These are phyloP conservation scores for Eragrostis nindensis DNA, from an alignment of 176 grass and related monocot species.

Conservation along the genomic window DNA sequence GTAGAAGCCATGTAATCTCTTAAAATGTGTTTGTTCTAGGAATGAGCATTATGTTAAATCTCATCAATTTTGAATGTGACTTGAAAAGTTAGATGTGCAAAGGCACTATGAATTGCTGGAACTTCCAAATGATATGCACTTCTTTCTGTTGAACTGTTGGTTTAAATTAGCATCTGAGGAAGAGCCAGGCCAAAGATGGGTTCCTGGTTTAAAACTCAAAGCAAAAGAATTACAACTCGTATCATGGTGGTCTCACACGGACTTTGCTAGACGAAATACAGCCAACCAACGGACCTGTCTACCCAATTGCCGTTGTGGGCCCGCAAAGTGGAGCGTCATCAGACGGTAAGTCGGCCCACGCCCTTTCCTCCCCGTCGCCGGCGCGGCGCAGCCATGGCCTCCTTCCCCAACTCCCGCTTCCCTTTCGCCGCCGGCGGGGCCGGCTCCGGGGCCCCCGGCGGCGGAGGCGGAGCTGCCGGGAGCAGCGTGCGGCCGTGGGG, in stretches of 20 bases:
- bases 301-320: neutral
- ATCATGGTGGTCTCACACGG: too few relatives aligned
- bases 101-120: neutral
- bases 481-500: slow-evolving; percentile 58
- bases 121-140: neutral
- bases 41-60: slow-evolving; percentile 9
- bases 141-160: neutral
- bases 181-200: neutral
- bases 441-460: neutral
- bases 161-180: neutral
- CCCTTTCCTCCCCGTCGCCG: neutral
- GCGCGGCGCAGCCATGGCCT: slow-evolving; percentile 33
- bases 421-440: slow-evolving; percentile 14
- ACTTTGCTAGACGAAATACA: too few relatives aligned
- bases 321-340: neutral
- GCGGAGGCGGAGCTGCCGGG: slow-evolving; percentile 24
- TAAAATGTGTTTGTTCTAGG: neutral
- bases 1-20: slow-evolving; percentile 42
- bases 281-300: neutral
- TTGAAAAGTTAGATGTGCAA: slow-evolving; percentile 15
- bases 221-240: too few relatives aligned
- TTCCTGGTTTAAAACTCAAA: neutral
- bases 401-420: slow-evolving; percentile 54
- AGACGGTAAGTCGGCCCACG: neutral
- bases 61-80: slow-evolving; percentile 40